A percentile compares a stretch with the other conserved stretches of the same genome.
These are phyloP conservation scores for Boletellus sp. DNA, from an alignment of 768 basidiomycete species.

Conservation along the genomic window DNA sequence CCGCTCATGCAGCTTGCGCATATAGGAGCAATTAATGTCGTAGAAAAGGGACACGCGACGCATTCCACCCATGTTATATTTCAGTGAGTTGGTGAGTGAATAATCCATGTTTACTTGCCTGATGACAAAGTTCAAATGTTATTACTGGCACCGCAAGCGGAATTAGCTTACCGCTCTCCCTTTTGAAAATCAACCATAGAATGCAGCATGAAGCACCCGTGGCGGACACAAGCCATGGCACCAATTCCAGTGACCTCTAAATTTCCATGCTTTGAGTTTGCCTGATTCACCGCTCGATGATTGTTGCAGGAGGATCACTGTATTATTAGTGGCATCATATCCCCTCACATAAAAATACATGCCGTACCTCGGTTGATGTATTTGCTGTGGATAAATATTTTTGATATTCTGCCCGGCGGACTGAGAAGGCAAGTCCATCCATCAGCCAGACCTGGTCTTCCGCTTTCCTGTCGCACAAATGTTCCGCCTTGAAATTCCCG, in stretches of 20 bases:
- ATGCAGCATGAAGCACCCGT: background rate
- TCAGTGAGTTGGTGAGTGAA: background rate
- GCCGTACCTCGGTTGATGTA: too few relatives aligned
- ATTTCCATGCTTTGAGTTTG: background rate
- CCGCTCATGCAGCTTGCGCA: background rate
- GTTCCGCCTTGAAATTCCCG: too few relatives aligned
- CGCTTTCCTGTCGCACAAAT: too few relatives aligned
- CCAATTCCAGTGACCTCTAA: background rate
- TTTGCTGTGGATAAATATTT: too few relatives aligned
- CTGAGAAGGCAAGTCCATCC: too few relatives aligned
- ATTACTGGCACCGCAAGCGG: too few relatives aligned
- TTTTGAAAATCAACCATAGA: background rate
- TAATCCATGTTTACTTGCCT: conserved; percentile 15
- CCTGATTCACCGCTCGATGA: background rate
- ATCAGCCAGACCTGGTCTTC: too few relatives aligned
- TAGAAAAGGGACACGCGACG: background rate
- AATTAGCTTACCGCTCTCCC: background rate
- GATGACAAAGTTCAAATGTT: background rate
- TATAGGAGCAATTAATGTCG: conserved; percentile 8
- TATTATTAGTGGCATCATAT: too few relatives aligned
- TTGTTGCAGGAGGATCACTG: background rate
- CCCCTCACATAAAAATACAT: too few relatives aligned
- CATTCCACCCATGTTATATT: background rate
- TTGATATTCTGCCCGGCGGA: too few relatives aligned
- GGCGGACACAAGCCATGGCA: background rate